Evolutionary conservation across 2,329 filamentous ascomycete genomes (phyloP).

Genomic region (Phyllosticta citriasiana): DNA sequence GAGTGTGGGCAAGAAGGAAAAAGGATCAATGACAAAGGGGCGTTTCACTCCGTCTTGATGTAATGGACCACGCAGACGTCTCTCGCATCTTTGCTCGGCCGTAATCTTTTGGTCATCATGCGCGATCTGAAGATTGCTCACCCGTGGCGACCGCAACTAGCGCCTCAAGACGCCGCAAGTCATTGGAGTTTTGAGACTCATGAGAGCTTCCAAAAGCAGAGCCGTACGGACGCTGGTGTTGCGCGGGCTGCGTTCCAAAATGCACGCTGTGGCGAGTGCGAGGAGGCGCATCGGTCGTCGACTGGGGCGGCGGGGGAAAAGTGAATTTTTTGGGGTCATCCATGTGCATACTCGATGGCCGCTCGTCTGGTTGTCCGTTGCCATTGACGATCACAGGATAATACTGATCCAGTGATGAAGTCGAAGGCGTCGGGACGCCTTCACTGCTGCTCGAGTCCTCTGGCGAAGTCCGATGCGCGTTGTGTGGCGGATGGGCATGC

Average conservation of each 20-base stretch:
- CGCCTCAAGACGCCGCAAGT: constrained; percentile 50
- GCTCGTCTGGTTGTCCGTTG: constrained; percentile 38
- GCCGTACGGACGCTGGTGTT: constrained; percentile 22
- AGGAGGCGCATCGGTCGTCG: constrained; percentile 24
- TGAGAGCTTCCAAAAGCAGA: constrained; percentile 10
- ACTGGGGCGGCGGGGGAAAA: constrained; percentile 16
- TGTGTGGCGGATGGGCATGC: constrained; percentile 11
- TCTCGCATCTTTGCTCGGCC: constrained; percentile 10
- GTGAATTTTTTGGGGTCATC: constrained; percentile 32
- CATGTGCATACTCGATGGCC: constrained; percentile 27
- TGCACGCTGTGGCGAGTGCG: constrained; percentile 13
- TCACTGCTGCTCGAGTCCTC: constrained; percentile 48
- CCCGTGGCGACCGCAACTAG: constrained; percentile 56
- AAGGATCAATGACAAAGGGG: neutral
- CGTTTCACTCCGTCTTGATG: neutral
- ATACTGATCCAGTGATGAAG: constrained; percentile 38
- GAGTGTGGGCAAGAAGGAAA: neutral
- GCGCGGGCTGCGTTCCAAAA: constrained; percentile 17
- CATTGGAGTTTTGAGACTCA: constrained; percentile 21
- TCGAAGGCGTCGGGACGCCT: constrained; percentile 43
- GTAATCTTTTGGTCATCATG: neutral
- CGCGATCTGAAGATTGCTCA: constrained; percentile 29
- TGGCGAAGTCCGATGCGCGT: constrained; percentile 35
- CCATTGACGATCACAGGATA: constrained; percentile 44
- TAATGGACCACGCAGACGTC: constrained; percentile 13